These are phyloP conservation scores for Zostera marina DNA, from an alignment of 116 monocot genomes.

Conservation along the genomic window DNA sequence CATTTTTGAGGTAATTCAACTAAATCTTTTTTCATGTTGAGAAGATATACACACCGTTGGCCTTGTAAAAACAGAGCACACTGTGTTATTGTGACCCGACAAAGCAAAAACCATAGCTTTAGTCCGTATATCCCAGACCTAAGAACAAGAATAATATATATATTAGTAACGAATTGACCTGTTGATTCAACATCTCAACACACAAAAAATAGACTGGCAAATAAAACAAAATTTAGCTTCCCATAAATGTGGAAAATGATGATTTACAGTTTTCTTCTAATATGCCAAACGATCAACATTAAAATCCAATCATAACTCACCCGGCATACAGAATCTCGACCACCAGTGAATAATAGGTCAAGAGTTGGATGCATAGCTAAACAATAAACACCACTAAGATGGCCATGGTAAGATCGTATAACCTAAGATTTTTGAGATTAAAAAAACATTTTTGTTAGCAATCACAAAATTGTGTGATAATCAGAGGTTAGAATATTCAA, in stretches of 20 bases:
- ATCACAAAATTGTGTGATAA: background rate
- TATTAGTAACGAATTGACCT: background rate
- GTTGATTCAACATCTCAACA: background rate
- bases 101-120: slow-evolving; percentile 95
- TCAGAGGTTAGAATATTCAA: background rate
- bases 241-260: no score
- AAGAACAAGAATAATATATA: slow-evolving; percentile 3
- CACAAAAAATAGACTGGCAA: no score
- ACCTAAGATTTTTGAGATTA: slow-evolving; percentile 25
- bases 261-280: no score
- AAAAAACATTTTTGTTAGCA: background rate
- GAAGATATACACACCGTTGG: slow-evolving; percentile 46
- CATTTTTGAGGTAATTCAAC: no score
- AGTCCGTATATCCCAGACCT: slow-evolving; percentile 97
- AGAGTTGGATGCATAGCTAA: slow-evolving; percentile 92
- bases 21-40: background rate
- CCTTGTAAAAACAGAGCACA: slow-evolving; percentile 94
- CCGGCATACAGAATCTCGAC: slow-evolving; percentile 98
- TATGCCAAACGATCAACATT: background rate
- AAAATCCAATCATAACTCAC: slow-evolving; percentile 20
- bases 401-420: slow-evolving; percentile 90
- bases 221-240: no score
- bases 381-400: slow-evolving; percentile 99
- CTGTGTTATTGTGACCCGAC: slow-evolving; percentile 94
- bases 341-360: slow-evolving; percentile 88